These are phyloP conservation scores for Hypoxylon intermedium DNA, from an alignment of 495 filamentous ascomycete species.

Conservation along the genomic window DNA sequence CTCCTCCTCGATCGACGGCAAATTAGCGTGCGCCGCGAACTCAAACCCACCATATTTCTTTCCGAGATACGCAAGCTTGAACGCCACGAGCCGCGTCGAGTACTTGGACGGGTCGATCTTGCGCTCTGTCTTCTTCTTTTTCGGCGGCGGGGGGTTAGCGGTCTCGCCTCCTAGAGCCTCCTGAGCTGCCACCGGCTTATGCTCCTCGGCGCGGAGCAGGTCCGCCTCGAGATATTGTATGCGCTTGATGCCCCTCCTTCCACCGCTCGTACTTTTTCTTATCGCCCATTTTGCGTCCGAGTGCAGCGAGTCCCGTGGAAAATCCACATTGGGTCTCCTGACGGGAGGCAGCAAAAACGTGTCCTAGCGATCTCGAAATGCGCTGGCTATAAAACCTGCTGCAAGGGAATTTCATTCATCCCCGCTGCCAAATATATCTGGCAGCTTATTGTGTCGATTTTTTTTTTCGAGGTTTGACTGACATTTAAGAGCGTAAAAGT, in stretches of 20 bases:
- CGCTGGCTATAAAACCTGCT: conserved; percentile 29
- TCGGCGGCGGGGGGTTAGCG: conserved; percentile 23
- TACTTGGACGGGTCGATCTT: conserved; percentile 81
- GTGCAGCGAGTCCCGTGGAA: conserved; percentile 16
- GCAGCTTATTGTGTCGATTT: not conserved
- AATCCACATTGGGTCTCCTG: conserved; percentile 25
- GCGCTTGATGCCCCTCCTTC: conserved; percentile 68
- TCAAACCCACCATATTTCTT: conserved; percentile 91
- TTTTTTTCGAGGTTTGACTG: too few relatives aligned
- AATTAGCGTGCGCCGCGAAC: conserved; percentile 67
- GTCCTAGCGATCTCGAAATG: conserved; percentile 16
- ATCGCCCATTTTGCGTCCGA: conserved; percentile 40
- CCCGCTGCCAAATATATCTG: not conserved
- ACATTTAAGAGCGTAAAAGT: not conserved
- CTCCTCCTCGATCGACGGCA: conserved; percentile 89
- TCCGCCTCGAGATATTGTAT: conserved; percentile 70
- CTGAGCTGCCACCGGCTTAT: conserved; percentile 24
- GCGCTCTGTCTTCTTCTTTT: conserved; percentile 51
- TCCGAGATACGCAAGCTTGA: conserved; percentile 94
- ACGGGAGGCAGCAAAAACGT: conserved; percentile 9
- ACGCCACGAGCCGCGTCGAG: conserved; percentile 79
- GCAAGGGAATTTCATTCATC: conserved; percentile 32
- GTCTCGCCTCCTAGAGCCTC: conserved; percentile 7
- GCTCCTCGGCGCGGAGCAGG: conserved; percentile 52
- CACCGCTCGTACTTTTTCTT: conserved; percentile 56